Base-by-base conservation (phyloP, 2,329 filamentous ascomycete species). In the Penicillium hordei region DNA sequence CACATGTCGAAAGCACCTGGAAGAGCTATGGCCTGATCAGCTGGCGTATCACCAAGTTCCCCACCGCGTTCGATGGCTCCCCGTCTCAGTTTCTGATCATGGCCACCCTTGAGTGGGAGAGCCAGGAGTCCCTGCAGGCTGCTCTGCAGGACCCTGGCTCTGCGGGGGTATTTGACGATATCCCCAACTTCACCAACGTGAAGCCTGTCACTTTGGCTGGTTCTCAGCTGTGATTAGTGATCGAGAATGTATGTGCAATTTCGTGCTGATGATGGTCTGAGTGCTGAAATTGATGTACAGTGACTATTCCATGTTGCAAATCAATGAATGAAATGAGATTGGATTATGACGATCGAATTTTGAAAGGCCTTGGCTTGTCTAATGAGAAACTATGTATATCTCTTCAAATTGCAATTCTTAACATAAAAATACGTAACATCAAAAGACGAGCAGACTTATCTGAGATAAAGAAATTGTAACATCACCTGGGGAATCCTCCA, bases 111-210 rank as follows among this genome's bases (percentile, higher is more conserved):
- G 55, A 58, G 15, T 67, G 55, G 50, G 62, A 67, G 52, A 66
- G 57, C 27, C 48, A 64, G 38, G 65, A 67, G 21, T 21, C 39
- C n/a, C 1, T 55, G 40, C 57, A 62, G 53, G 19, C 48, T 8
- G 64, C 59, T 19, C 36, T 59, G 13, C 23, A 55, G 29, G 42
- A 50, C 21, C 50, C 61, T 12, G 50, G 48, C 17, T 31, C 29
- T 29, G 38, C 59, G 12, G 38, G 15, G 23, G 43, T 67, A 34
- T 66, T 67, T 19, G 60, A 6, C 13, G 65, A 67, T 51, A 57
- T 67, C 34, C 51, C 64, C 48, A 67, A 67, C 55, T 67, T 67
- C 60, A 67, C 64, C 59, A 67, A 67, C 52, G 39, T 25, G 53
- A 39, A 58, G 39, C 62, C 65, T 39, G 38, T 67, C 21, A 66